Base-by-base conservation (phyloP, 2,329 filamentous ascomycete genomes). In the Alternaria sp. region DNA sequence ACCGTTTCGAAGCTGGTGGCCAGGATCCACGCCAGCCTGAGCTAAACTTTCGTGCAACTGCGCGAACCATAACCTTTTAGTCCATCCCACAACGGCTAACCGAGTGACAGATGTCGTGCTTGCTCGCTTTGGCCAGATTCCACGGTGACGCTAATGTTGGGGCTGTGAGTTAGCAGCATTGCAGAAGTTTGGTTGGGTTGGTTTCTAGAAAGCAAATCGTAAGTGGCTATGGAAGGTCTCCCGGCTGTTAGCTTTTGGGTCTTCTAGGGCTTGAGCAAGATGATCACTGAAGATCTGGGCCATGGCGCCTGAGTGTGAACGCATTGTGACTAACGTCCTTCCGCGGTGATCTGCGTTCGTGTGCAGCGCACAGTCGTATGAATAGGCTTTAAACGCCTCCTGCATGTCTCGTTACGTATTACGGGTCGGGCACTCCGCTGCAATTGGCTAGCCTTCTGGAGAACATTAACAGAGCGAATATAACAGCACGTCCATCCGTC, bases 401-500 rank as follows among this genome's bases (percentile, higher is more conserved):
- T 51, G 45, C 50, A 56, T 51, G 50, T 10, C 13, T 26, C n/a
- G 29, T 51, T 26, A 39, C 33, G 41, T 34, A 36, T 49, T 39
- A 9, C 48, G 24, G 37, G 50, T 40, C 51, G 51, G 34, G 13
- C 17, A 36, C 29, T 52, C 41, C 51, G 40, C 29, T 24, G n/a
- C n/a, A 36, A 17, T 3, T 33, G 52, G 26, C 33, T 31, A 31
- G 42, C 44, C 24, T 13, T 37, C 23, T 24, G 34, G 24, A 29
- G 50, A 21, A 26, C 37, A 36, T 31, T 58, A 37, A 52, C 29
- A 57, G 29, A 46, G 37, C 34, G 56, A 49, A 44, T 60, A 56
- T 51, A 60, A 62, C 45, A 39, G 39, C 50, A 51, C 24, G 37
- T 13, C 42, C 37, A 29, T 29, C 57, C 53, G 31, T 36, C 14